Evolutionary conservation across 139 green algal species (phyloP).

Genomic region (Yamagishiella unicocca): DNA sequence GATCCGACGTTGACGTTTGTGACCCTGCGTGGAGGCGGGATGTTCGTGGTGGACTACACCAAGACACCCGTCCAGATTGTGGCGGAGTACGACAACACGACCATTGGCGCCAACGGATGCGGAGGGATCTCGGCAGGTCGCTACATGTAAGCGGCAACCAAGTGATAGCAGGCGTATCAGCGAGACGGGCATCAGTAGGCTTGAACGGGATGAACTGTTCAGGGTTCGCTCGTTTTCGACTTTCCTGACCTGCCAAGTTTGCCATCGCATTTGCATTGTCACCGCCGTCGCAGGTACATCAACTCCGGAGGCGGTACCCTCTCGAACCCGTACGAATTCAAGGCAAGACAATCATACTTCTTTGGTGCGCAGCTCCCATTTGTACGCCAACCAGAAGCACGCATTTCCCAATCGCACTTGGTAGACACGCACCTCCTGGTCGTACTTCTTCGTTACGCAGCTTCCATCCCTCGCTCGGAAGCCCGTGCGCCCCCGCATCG

Average conservation of each 20-base stretch:
- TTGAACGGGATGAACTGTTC: too few relatives aligned
- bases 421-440: background rate
- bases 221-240: too few relatives aligned
- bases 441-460: background rate
- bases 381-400: background rate
- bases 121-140: background rate
- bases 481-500: too few relatives aligned
- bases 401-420: background rate
- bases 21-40: background rate
- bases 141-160: conserved; percentile 9
- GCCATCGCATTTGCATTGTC: background rate
- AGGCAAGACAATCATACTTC: background rate
- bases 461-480: background rate
- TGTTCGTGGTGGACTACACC: conserved; percentile 28
- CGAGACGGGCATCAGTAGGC: too few relatives aligned
- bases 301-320: conserved; percentile 9
- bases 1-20: background rate
- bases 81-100: conserved; percentile 22
- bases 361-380: background rate
- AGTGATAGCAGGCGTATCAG: too few relatives aligned
- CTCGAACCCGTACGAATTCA: conserved; percentile 13
- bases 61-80: background rate
- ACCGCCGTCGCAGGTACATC: conserved; percentile 11
- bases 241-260: background rate
- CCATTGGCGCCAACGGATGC: conserved; percentile 12